These are phyloP conservation scores for Alternaria ethzedia DNA, from an alignment of 2,329 filamentous ascomycete genomes.

Conservation along the genomic window DNA sequence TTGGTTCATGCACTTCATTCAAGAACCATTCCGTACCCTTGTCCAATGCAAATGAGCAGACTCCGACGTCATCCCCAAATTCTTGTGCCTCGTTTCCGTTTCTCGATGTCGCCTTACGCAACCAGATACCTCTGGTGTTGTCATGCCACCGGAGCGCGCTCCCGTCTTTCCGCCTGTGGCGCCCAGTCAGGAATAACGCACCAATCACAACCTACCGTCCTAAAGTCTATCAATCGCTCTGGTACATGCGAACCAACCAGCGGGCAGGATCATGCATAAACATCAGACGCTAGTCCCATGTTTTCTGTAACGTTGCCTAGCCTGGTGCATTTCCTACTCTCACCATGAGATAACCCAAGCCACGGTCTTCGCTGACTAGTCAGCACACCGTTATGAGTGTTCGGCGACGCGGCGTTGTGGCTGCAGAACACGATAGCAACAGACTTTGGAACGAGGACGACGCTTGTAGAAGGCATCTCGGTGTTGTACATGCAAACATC, in stretches of 20 bases:
- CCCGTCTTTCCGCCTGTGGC: conserved; percentile 8
- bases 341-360: neutral
- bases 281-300: neutral
- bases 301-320: neutral
- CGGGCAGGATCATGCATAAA: neutral
- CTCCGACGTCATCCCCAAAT: neutral
- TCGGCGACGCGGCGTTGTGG: neutral
- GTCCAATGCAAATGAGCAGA: neutral
- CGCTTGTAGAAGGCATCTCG: neutral
- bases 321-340: neutral
- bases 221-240: neutral
- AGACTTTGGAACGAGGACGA: neutral
- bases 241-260: neutral
- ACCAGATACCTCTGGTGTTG: neutral
- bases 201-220: neutral
- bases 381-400: neutral
- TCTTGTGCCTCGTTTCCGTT: neutral
- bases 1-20: neutral
- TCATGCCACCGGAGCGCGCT: neutral
- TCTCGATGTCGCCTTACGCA: neutral
- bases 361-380: neutral
- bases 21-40: neutral
- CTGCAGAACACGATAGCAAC: neutral
- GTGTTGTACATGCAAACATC: neutral
- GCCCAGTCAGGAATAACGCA: neutral